phyloP scores from a whole-genome alignment of 352 stramenopile species.

The Globisporangium spiculum region DNA sequence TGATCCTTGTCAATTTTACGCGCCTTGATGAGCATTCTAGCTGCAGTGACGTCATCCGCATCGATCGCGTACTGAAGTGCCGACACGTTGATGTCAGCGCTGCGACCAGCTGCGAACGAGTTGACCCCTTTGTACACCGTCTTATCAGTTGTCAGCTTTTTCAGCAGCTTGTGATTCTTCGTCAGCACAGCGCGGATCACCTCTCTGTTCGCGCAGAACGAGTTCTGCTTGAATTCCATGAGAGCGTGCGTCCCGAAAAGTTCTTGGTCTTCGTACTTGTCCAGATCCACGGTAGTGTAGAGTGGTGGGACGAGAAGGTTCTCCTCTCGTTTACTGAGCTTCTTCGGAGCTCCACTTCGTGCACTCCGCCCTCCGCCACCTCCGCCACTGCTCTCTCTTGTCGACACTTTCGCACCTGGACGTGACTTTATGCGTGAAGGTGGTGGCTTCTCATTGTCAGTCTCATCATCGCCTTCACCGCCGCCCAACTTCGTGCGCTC shows the following conservation, averaged over 20 bases:
- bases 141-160: constrained; percentile 55
- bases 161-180: constrained; percentile 67
- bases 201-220: constrained; percentile 51
- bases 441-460: constrained; percentile 60
- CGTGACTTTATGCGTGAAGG: constrained; percentile 27
- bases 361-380: constrained; percentile 16
- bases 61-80: constrained; percentile 70
- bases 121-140: constrained; percentile 42
- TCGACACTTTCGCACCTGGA: constrained; percentile 4
- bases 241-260: constrained; percentile 46
- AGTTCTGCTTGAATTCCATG: constrained; percentile 39
- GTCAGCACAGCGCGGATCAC: constrained; percentile 69
- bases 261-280: constrained; percentile 60
- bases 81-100: constrained; percentile 40
- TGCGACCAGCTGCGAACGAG: constrained; percentile 44
- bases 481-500: constrained; percentile 31
- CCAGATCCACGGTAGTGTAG: constrained; percentile 39
- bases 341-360: constrained; percentile 19
- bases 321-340: constrained; percentile 33
- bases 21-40: constrained; percentile 43
- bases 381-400: constrained; percentile 1
- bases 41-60: constrained; percentile 46
- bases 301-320: constrained; percentile 49
- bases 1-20: constrained; percentile 37
- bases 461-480: constrained; percentile 33